These are phyloP conservation scores for Coniophora puteana DNA, from an alignment of 1,284 basidiomycete species.

Conservation along the genomic window DNA sequence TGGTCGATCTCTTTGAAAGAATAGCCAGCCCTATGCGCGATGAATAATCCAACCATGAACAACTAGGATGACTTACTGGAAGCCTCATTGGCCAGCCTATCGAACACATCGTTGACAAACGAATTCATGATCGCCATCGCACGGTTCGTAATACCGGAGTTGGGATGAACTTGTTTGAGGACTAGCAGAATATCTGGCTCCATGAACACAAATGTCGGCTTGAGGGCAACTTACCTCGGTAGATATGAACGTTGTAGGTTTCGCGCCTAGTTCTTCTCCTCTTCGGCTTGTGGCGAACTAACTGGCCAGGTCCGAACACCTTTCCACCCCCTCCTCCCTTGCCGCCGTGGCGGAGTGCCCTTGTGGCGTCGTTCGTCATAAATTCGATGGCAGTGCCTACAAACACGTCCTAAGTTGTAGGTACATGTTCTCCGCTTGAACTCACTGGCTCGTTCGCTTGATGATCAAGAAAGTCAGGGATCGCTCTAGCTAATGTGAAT, in stretches of 20 bases:
- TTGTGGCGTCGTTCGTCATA: too few relatives aligned
- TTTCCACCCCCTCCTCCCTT: too few relatives aligned
- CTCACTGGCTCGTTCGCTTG: too few relatives aligned
- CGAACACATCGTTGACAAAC: slow-evolving; percentile 92
- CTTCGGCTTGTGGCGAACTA: too few relatives aligned
- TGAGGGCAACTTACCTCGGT: slow-evolving; percentile 22
- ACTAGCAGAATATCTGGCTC: slow-evolving; percentile 38
- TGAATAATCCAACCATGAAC: background rate
- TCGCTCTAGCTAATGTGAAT: too few relatives aligned
- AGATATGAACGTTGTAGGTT: slow-evolving; percentile 30
- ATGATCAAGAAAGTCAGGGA: too few relatives aligned
- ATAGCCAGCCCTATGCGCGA: slow-evolving; percentile 55
- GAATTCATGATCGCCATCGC: slow-evolving; percentile 95
- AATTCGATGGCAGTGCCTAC: too few relatives aligned
- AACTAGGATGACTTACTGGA: slow-evolving; percentile 19
- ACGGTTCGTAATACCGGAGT: slow-evolving; percentile 97
- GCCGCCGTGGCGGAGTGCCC: too few relatives aligned
- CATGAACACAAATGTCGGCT: background rate
- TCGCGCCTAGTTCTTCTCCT: slow-evolving; percentile 29
- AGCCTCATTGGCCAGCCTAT: slow-evolving; percentile 86
- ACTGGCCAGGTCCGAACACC: too few relatives aligned
- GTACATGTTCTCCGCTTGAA: too few relatives aligned
- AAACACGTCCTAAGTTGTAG: too few relatives aligned
- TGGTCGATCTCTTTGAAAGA: slow-evolving; percentile 77
- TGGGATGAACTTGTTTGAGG: slow-evolving; percentile 91